Conservation (phyloP, 768 basidiomycete species). For the Psilocybe azurescens region DNA sequence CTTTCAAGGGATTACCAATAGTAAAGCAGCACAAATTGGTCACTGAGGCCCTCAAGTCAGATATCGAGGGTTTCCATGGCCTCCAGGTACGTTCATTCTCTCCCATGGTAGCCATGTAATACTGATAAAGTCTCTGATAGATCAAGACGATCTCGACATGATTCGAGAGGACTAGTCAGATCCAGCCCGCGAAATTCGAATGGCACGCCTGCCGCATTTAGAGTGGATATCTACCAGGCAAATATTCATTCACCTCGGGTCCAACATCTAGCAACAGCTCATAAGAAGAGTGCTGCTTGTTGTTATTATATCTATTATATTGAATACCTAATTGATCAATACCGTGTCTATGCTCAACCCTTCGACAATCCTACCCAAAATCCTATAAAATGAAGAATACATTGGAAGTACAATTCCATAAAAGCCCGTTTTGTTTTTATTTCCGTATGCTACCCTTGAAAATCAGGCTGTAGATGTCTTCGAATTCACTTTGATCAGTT, state of each 20-base stretch:
- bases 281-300: neutral
- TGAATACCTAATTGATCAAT: neutral
- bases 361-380: neutral
- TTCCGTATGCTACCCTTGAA: neutral
- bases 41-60: slow-evolving; percentile 83
- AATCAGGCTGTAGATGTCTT: neutral
- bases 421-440: neutral
- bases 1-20: slow-evolving; percentile 83
- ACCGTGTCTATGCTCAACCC: neutral
- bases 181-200: neutral
- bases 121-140: slow-evolving; percentile 15
- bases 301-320: neutral
- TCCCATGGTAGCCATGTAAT: neutral
- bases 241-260: neutral
- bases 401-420: too few species aligned
- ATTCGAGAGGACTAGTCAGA: neutral
- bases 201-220: neutral
- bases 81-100: slow-evolving; percentile 72
- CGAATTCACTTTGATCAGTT: slow-evolving; percentile 40
- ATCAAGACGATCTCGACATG: slow-evolving; percentile 31
- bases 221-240: neutral
- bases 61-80: slow-evolving; percentile 92
- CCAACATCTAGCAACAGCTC: neutral
- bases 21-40: slow-evolving; percentile 96
- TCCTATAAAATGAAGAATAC: neutral